Base-by-base conservation (phyloP, 2,329 filamentous ascomycete genomes). In the Talaromyces albobiverticillius region DNA sequence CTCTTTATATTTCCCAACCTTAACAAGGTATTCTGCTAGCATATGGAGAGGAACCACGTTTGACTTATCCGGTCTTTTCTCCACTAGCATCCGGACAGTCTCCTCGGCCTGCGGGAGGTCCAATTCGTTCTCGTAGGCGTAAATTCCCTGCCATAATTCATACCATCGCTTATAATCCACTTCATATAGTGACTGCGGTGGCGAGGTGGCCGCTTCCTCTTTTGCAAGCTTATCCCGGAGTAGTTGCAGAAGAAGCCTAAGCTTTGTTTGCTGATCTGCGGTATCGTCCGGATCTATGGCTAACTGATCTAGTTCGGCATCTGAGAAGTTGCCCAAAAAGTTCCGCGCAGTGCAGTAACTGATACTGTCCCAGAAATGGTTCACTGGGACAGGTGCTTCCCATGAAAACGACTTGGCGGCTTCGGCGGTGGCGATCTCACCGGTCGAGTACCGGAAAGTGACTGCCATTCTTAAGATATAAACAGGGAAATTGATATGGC, bases 1-100 rank as follows among this genome's bases (percentile, higher is more conserved):
- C 16, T 47, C 45, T 11, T 47, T 20, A 4, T 47, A 36, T 26
- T 47, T 47, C 45, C 45, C 45, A 47, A 20, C n/a, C 45, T 47
- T 47, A 5, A 47, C 45, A 13, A 47, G 26, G 18, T 47, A 34
- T 13, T 34, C 45, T 2, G 26, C 20, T 3, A 47, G 29, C 26
- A 47, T 34, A 14, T 47, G 45, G n/a, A 16, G 26, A 10, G 26
- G 26, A n/a, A 47, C 45, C 3, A 47, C 13, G 8, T 47, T 47
- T 13, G 26, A 32, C 10, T 34, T 13, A n/a, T 47, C 45, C 7
- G 31, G 26, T 34, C 29, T 34, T n/a, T 3, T 20, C 13, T 47
- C 26, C 11, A 47, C 26, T 13, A 47, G 45, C n/a, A 7, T 47
- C 26, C 45, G 45, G 20, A 47, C 29, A 22, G 45, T 47, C 25